These are phyloP conservation scores for Mycena metata DNA, from an alignment of 768 basidiomycete species.

Conservation along the genomic window DNA sequence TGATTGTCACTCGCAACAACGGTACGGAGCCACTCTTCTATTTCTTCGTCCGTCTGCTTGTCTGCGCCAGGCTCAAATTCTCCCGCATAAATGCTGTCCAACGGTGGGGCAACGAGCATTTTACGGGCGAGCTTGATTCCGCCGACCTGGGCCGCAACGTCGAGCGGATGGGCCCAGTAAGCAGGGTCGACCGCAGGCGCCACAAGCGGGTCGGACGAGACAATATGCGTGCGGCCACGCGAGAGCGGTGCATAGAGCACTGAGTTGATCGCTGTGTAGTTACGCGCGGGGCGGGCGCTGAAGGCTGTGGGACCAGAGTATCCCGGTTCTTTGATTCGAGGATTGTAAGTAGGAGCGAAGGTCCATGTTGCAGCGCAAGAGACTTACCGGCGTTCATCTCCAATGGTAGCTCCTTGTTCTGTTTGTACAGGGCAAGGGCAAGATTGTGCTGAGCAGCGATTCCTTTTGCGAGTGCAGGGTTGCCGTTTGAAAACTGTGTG, in stretches of 20 bases:
- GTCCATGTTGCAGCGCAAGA: neutral
- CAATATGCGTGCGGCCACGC: conserved; percentile 62
- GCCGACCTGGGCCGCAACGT: conserved; percentile 49
- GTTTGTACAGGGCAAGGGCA: conserved; percentile 42
- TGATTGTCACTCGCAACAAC: conserved; percentile 50
- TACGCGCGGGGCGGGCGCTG: conserved; percentile 41
- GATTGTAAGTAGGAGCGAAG: neutral
- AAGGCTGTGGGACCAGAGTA: conserved; percentile 47
- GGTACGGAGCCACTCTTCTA: conserved; percentile 44
- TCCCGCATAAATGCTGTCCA: conserved; percentile 46
- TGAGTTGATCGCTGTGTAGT: conserved; percentile 50
- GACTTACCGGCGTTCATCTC: conserved; percentile 48
- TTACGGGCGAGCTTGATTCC: conserved; percentile 48
- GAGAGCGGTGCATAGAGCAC: conserved; percentile 55
- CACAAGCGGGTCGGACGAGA: conserved; percentile 55
- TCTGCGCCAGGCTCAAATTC: conserved; percentile 50
- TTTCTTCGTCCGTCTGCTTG: conserved; percentile 36
- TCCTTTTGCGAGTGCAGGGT: conserved; percentile 45
- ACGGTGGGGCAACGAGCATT: conserved; percentile 47
- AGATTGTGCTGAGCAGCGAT: conserved; percentile 48
- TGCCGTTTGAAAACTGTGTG: conserved; percentile 48
- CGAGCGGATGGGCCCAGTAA: conserved; percentile 53
- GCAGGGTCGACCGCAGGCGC: conserved; percentile 65
- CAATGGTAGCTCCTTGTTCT: conserved; percentile 42
- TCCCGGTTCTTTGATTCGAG: conserved; percentile 47